phyloP scores from a whole-genome alignment of 352 stramenopile species.

The Phytophthora kernoviae region DNA sequence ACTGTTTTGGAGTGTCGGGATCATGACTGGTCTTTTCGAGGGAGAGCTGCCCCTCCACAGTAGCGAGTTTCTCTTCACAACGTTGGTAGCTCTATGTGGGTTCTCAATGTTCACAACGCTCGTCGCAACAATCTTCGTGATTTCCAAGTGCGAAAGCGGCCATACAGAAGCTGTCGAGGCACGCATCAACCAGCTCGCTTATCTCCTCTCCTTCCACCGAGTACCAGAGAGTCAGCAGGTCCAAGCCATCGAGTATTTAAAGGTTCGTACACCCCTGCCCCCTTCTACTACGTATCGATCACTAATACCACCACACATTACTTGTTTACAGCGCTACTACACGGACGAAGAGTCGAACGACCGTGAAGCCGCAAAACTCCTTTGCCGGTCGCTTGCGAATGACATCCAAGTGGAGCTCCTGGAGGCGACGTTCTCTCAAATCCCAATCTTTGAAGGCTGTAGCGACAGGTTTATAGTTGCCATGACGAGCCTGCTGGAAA shows the following conservation, averaged over 20 bases:
- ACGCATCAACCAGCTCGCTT: slow-evolving; percentile 74
- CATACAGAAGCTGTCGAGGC: slow-evolving; percentile 61
- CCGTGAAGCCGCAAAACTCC: slow-evolving; percentile 63
- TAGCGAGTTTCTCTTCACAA: slow-evolving; percentile 68
- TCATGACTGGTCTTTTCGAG: slow-evolving; percentile 74
- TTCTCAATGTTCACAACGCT: slow-evolving; percentile 77
- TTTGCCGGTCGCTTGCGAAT: slow-evolving; percentile 76
- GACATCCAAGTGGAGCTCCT: slow-evolving; percentile 79
- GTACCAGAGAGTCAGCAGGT: slow-evolving; percentile 60
- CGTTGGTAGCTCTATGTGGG: slow-evolving; percentile 61
- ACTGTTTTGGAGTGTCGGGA: slow-evolving; percentile 70
- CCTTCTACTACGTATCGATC: slow-evolving; percentile 1
- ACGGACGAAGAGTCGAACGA: slow-evolving; percentile 76
- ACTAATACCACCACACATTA: background rate
- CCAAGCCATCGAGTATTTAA: slow-evolving; percentile 72
- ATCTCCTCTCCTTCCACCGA: slow-evolving; percentile 70
- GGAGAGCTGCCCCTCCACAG: slow-evolving; percentile 57
- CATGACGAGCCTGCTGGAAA: slow-evolving; percentile 68
- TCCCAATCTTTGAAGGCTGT: slow-evolving; percentile 68
- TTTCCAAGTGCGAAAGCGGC: slow-evolving; percentile 80
- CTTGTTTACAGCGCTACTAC: slow-evolving; percentile 52
- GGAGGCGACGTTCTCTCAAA: slow-evolving; percentile 46
- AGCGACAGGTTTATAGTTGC: slow-evolving; percentile 60
- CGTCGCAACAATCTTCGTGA: slow-evolving; percentile 79
- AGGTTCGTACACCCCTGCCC: slow-evolving; percentile 22